These are phyloP conservation scores for Erysiphe pulchra DNA, from an alignment of 2,329 filamentous ascomycete species.

Conservation along the genomic window DNA sequence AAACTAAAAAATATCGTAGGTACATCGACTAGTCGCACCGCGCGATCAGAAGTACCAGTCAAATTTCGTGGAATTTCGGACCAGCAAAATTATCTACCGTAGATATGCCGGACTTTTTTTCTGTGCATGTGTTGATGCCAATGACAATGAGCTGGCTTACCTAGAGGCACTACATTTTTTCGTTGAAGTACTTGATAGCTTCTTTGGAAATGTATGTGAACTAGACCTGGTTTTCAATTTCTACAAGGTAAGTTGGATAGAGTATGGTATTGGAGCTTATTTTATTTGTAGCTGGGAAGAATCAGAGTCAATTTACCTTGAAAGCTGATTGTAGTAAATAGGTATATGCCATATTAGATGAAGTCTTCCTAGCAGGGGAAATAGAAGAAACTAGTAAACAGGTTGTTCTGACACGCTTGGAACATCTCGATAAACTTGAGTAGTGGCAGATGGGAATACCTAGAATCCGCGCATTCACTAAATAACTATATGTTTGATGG, in stretches of 20 bases:
- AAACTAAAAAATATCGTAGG: conserved; percentile 20
- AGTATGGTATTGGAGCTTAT: too few relatives aligned
- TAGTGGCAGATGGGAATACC: conserved; percentile 16
- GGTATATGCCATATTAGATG: conserved; percentile 95
- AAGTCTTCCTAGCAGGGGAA: conserved; percentile 92
- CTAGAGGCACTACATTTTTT: conserved; percentile 98
- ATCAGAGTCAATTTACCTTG: background rate
- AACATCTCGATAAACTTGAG: conserved; percentile 91
- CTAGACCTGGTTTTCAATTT: conserved; percentile 72
- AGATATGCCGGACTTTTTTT: conserved; percentile 97
- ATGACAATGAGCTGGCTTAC: conserved; percentile 93
- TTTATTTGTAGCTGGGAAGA: too few relatives aligned
- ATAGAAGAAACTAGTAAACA: conserved; percentile 98
- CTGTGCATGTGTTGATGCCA: conserved; percentile 95
- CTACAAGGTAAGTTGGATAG: conserved; percentile 25
- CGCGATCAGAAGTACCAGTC: conserved; percentile 98
- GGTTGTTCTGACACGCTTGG: conserved; percentile 76
- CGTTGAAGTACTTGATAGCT: conserved; percentile 91
- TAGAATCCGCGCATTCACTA: background rate
- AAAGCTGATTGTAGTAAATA: conserved; percentile 10
- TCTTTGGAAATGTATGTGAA: conserved; percentile 98
- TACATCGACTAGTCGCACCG: conserved; percentile 90
- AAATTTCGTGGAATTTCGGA: conserved; percentile 93
- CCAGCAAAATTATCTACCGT: conserved; percentile 91
- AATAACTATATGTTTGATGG: background rate